Percentiles rank a stretch among this genome's conserved stretches.
Evolutionary conservation across 2,329 filamentous ascomycete genomes (phyloP).

Genomic region (Ophiocordyceps robertsii): DNA sequence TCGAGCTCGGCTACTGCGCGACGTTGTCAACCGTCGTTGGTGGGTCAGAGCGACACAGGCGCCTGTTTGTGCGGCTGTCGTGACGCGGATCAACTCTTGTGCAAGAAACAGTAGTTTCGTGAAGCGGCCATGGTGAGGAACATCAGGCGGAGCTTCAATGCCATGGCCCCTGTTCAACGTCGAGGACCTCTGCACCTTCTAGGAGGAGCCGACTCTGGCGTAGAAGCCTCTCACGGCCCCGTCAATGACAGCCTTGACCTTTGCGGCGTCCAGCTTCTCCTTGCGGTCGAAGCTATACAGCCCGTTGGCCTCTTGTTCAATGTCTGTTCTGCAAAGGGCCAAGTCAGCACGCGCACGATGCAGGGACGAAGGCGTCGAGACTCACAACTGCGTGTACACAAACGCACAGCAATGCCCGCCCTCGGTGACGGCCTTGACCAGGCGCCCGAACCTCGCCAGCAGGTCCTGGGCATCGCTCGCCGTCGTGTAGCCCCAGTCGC

Average conservation of each 20-base stretch:
- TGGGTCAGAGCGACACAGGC: no score
- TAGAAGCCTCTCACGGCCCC: constrained; percentile 34
- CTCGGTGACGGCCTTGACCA: constrained; percentile 43
- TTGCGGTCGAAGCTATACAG: constrained; percentile 49
- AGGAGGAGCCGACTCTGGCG: constrained; percentile 8
- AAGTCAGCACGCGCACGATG: constrained; percentile 2
- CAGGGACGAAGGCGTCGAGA: constrained; percentile 3
- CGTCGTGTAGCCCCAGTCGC: constrained; percentile 57
- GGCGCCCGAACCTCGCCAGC: constrained; percentile 40
- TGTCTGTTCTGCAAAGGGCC: constrained; percentile 29
- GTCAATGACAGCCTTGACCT: constrained; percentile 45
- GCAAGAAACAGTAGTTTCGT: no score
- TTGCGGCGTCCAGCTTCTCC: constrained; percentile 43
- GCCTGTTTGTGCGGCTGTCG: no score
- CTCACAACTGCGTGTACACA: constrained; percentile 53
- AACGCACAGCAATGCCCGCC: constrained; percentile 46
- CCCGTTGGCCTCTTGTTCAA: constrained; percentile 58
- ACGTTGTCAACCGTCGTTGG: no score
- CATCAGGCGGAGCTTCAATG: no score
- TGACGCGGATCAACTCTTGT: no score
- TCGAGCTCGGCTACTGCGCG: no score
- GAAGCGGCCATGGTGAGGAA: no score
- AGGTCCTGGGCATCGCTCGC: constrained; percentile 46
- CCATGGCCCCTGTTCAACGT: no score
- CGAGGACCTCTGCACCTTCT: no score